Percentiles rank a stretch among this genome's conserved stretches.
These are phyloP conservation scores for Thelonectria olida DNA, from an alignment of 2,329 filamentous ascomycete genomes.

Conservation along the genomic window DNA sequence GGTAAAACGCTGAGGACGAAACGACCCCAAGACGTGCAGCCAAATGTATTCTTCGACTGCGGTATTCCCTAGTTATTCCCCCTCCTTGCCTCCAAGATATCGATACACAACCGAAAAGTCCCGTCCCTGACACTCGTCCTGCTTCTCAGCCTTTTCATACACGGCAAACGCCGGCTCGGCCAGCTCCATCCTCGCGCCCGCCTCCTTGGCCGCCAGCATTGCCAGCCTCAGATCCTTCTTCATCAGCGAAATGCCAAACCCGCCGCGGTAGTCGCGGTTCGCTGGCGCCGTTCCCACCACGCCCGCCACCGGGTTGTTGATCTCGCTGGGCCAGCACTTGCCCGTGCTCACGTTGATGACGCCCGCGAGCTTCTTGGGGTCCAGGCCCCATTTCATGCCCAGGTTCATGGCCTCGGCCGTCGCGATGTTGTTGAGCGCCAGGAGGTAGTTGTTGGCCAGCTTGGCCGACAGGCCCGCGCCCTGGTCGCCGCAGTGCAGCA, in stretches of 20 bases:
- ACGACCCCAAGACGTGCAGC: too few relatives aligned
- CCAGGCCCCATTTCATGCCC: slow-evolving; percentile 68
- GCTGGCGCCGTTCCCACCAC: slow-evolving; percentile 82
- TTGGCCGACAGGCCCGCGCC: slow-evolving; percentile 91
- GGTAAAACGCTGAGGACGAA: too few relatives aligned
- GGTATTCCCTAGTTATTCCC: slow-evolving; percentile 22
- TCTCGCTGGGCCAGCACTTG: slow-evolving; percentile 93
- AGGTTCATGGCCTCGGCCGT: slow-evolving; percentile 74
- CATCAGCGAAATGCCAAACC: slow-evolving; percentile 82
- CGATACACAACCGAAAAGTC: slow-evolving; percentile 87
- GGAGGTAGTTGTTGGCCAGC: slow-evolving; percentile 95
- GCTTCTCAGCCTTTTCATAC: slow-evolving; percentile 72
- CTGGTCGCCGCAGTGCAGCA: slow-evolving; percentile 86
- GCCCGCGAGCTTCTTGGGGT: slow-evolving; percentile 74
- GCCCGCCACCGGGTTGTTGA: slow-evolving; percentile 93
- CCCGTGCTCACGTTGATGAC: slow-evolving; percentile 95
- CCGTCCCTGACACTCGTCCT: slow-evolving; percentile 70
- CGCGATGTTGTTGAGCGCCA: slow-evolving; percentile 90
- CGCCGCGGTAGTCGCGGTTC: slow-evolving; percentile 77
- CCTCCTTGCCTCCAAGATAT: slow-evolving; percentile 68
- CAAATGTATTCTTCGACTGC: too few relatives aligned
- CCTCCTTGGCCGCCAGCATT: slow-evolving; percentile 75
- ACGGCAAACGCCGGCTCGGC: slow-evolving; percentile 70
- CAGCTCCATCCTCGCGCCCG: slow-evolving; percentile 71
- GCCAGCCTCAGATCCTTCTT: slow-evolving; percentile 81